Evolutionary conservation across 768 basidiomycete genomes (phyloP), one percentile per base, ranked within the genome.

Genomic region (Lactifluus piperatus): DNA sequence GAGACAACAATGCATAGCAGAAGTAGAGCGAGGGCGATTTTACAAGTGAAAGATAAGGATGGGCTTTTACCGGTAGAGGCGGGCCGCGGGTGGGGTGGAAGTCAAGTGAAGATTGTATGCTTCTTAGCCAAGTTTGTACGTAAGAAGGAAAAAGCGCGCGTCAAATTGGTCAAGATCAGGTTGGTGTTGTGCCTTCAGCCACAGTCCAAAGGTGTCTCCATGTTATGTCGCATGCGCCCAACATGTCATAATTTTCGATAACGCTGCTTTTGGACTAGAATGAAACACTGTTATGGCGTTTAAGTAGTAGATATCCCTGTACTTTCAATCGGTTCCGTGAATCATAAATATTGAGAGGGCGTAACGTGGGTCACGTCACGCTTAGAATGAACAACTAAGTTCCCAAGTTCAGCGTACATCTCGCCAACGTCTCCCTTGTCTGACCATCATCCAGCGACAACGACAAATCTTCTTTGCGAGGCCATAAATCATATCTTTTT

Each of bases 311-410:
- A n/a, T n/a, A 26, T 16, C 16, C 37, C 5, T 11, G 37, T 39
- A 16, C 36, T 41, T 41, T 41, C 45, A 32, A 26, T 46, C 32
- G 32, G 41, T 57, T 52, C 29, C 20, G 24, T 32, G 36, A 54
- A 44, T 44, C 43, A 22, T 43, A 29, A 45, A 63, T 39, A 49
- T n/a, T n/a, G 48, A 55, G 43, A 44, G 62, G 54, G 52, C 51
- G 64, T 64, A 63, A 64, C 64, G 36, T 30, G 24, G 10, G 62
- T 64, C 64, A 64, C 64, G 62, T 64, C 64, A 64, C 64, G 54
- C 64, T 63, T 64, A 64, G 64, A 64, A 64, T 58, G 64, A 64
- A 61, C 60, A 61, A 64, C 64, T 64, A 64, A 54, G 64, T 64
- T 64, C 64, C 63, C 64, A 58, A 64, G 64, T 64, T 64, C 64